Conservation (phyloP, 1,139 yeast genomes). For the Candida gigantensis region DNA sequence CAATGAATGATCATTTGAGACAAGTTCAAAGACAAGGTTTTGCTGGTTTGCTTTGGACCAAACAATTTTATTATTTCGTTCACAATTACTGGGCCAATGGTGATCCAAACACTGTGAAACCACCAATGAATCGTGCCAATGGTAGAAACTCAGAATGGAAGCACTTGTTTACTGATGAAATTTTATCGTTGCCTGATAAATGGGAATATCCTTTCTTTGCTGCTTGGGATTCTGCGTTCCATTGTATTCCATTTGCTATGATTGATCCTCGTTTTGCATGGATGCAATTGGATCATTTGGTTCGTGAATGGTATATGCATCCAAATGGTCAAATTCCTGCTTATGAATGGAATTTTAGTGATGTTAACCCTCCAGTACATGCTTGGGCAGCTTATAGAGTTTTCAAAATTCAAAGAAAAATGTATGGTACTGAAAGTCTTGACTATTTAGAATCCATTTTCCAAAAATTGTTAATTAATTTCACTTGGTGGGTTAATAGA, state of each 20-base stretch:
- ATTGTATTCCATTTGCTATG: conserved; percentile 92
- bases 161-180: conserved; percentile 85
- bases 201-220: conserved; percentile 98
- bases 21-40: conserved; percentile 92
- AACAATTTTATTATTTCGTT: conserved; percentile 87
- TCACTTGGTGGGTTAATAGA: conserved; percentile 98
- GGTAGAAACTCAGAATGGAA: conserved; percentile 90
- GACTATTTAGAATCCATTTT: conserved; percentile 88
- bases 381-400: conserved; percentile 96
- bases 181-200: conserved; percentile 89
- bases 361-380: conserved; percentile 96
- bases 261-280: conserved; percentile 94
- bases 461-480: conserved; percentile 85
- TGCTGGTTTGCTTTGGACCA: conserved; percentile 93
- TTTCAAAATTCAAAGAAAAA: conserved; percentile 83
- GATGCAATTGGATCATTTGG: conserved; percentile 80
- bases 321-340: conserved; percentile 99
- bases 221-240: conserved; percentile 98
- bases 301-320: conserved; percentile 98
- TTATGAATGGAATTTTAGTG: conserved; percentile 95
- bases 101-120: conserved; percentile 76
- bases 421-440: conserved; percentile 80
- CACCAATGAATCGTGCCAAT: conserved; percentile 77
- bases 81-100: conserved; percentile 90
- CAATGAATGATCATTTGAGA: conserved; percentile 79